Evolutionary conservation across 805 yeast genomes (phyloP), one percentile per base, ranked within the genome.

Genomic region (Sugiyamaella smithiae): DNA sequence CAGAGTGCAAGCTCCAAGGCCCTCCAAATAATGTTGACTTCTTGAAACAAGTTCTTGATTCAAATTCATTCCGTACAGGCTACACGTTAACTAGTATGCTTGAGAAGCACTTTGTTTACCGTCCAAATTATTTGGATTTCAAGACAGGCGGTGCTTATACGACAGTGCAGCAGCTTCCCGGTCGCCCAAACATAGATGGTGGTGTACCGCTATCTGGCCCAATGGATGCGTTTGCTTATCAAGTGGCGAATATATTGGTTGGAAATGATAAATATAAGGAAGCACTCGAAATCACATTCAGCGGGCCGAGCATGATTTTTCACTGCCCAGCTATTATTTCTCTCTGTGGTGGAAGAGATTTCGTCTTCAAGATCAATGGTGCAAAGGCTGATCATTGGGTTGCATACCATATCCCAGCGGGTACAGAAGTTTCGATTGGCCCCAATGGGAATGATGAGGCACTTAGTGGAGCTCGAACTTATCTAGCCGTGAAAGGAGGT

Each of bases 161-260:
- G 35, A 87, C 96, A 2, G 91, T 91, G 43, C 98, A 91, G 71
- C 98, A 91, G 67, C 90, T 81, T 67, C 95, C 95, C 11, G 95
- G 95, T 46, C 84, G 98, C 72, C 73, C 75, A 48, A 84, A 88
- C 12, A 65, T 75, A 91, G 80, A 85, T 63, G 77, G 85, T 56
- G 98, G 98, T 66, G 97, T 91, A 48, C 98, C 98, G 19, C 97
- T 97, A 6, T 87, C 96, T 36, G 98, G 98, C 41, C 96, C 98
- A 52, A 91, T 91, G 98, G 98, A 91, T 68, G 78, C 82, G 53
- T 89, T 82, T 60, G 82, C 97, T 4, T 89, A 88, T 72, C 77
- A 96, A 61, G 67, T 88, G 53, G 96, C 96, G 17, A 91, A 91
- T 71, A 74, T 85, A 63, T 80, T 87, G 60, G 97, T 91, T 40